Percentiles rank a stretch among this genome's conserved stretches.
Evolutionary conservation across 768 basidiomycete genomes (phyloP).

Genomic region (Hericium alpestre): DNA sequence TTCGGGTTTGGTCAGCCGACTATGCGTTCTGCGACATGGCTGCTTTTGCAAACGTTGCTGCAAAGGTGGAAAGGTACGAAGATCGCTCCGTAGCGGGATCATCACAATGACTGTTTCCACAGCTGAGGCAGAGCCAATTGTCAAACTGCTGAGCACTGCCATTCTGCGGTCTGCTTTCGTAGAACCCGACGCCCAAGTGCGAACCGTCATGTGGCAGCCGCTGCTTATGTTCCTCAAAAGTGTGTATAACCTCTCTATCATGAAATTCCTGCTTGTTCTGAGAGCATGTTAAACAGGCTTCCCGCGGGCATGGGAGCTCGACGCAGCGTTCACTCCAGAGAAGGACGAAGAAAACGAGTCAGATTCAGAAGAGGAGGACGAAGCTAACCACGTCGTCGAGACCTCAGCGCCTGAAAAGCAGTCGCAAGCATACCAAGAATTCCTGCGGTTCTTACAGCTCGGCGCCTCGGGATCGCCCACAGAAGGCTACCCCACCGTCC

Average conservation of each 20-base stretch:
- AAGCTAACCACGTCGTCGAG: slow-evolving; percentile 23
- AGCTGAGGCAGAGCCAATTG: slow-evolving; percentile 21
- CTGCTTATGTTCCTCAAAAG: slow-evolving; percentile 65
- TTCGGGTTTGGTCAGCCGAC: slow-evolving; percentile 61
- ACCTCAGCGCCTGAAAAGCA: not conserved
- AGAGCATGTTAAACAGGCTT: slow-evolving; percentile 34
- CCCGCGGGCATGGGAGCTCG: slow-evolving; percentile 54
- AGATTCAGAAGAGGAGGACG: slow-evolving; percentile 26
- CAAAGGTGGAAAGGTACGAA: slow-evolving; percentile 34
- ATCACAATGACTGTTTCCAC: not conserved
- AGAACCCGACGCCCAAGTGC: slow-evolving; percentile 64
- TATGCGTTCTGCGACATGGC: slow-evolving; percentile 67
- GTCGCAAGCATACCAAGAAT: slow-evolving; percentile 49
- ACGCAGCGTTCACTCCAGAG: slow-evolving; percentile 17
- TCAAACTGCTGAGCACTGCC: slow-evolving; percentile 43
- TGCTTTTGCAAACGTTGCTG: slow-evolving; percentile 36
- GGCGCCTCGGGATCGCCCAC: slow-evolving; percentile 74
- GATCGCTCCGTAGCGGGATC: not conserved
- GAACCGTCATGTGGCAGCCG: slow-evolving; percentile 58
- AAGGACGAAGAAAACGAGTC: slow-evolving; percentile 22
- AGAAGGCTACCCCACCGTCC: slow-evolving; percentile 72
- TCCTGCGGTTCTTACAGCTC: slow-evolving; percentile 66
- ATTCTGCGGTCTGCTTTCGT: slow-evolving; percentile 59
- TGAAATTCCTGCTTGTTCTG: not conserved
- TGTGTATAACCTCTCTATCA: slow-evolving; percentile 21